Percentiles rank a stretch among this genome's conserved stretches.
phyloP scores from a whole-genome alignment of 75 land plant species.

The Pinus tabuliformis region DNA sequence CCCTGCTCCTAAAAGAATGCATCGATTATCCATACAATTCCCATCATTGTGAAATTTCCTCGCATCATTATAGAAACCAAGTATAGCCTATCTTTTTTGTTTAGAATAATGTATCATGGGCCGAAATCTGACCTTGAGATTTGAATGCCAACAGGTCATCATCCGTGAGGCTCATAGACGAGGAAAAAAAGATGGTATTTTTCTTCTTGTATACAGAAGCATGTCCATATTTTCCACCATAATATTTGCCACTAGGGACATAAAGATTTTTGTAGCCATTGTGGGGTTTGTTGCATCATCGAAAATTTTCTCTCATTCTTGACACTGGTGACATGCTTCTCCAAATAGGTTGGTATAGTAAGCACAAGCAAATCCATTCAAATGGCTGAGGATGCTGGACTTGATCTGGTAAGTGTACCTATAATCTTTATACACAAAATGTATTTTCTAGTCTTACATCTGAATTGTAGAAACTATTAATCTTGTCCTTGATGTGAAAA shows the following conservation, averaged over 20 bases:
- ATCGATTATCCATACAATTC: not conserved
- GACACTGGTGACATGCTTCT: not conserved
- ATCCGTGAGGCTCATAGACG: constrained; percentile 25
- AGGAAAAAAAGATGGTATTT: constrained; percentile 30
- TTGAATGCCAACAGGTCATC: constrained; percentile 15
- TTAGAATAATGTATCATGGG: not conserved
- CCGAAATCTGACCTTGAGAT: not conserved
- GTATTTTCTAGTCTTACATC: not conserved
- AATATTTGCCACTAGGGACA: not conserved
- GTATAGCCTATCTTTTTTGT: not conserved
- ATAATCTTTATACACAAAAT: constrained; percentile 4
- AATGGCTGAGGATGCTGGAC: constrained; percentile 69
- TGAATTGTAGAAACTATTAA: not conserved
- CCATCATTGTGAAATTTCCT: not conserved
- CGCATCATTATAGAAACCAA: not conserved
- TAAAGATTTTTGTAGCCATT: not conserved
- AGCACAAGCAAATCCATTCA: constrained; percentile 52
- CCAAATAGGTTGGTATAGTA: constrained; percentile 66
- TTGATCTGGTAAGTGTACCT: constrained; percentile 48
- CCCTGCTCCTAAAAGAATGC: not conserved
- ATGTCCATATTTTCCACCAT: not conserved
- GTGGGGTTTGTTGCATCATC: not conserved
- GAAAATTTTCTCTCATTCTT: not conserved
- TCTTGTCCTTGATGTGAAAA: not conserved
- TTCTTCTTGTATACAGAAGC: not conserved